Conservation (phyloP, 352 stramenopile genomes). For the Phytophthora gonapodyides region DNA sequence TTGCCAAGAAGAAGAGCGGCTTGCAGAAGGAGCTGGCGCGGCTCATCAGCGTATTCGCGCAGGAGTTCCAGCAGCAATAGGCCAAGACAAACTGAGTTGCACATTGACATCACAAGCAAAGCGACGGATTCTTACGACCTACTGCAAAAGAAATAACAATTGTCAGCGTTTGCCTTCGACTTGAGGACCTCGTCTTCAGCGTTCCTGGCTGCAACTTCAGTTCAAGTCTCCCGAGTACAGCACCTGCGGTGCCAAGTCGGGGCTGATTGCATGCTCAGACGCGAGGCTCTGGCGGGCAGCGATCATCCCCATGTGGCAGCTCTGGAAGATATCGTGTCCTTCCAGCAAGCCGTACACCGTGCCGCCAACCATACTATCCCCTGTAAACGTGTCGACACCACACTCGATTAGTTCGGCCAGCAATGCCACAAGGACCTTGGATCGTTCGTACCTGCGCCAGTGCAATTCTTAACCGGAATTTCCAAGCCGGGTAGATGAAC, state of each 20-base stretch:
- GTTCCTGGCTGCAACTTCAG: neutral
- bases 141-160: constrained; percentile 27
- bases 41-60: constrained; percentile 59
- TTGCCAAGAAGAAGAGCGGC: constrained; percentile 45
- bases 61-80: constrained; percentile 75
- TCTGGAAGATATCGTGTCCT: constrained; percentile 61
- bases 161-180: constrained; percentile 11
- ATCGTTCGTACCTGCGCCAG: constrained; percentile 56
- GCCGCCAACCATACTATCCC: constrained; percentile 76
- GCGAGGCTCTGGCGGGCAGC: constrained; percentile 69
- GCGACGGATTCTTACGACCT: constrained; percentile 8
- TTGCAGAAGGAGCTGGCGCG: constrained; percentile 72
- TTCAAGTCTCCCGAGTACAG: constrained; percentile 35
- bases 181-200: neutral
- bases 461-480: constrained; percentile 73
- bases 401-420: constrained; percentile 7
- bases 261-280: constrained; percentile 71
- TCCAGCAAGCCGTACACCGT: constrained; percentile 78
- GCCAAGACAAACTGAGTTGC: constrained; percentile 17
- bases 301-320: constrained; percentile 78
- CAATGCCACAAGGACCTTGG: neutral
- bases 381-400: constrained; percentile 29
- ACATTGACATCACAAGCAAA: constrained; percentile 7
- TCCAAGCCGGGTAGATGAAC: constrained; percentile 65
- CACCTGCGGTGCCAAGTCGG: constrained; percentile 43